Base-by-base conservation (phyloP, 1,284 basidiomycete genomes). In the Ceratobasidium sp. region DNA sequence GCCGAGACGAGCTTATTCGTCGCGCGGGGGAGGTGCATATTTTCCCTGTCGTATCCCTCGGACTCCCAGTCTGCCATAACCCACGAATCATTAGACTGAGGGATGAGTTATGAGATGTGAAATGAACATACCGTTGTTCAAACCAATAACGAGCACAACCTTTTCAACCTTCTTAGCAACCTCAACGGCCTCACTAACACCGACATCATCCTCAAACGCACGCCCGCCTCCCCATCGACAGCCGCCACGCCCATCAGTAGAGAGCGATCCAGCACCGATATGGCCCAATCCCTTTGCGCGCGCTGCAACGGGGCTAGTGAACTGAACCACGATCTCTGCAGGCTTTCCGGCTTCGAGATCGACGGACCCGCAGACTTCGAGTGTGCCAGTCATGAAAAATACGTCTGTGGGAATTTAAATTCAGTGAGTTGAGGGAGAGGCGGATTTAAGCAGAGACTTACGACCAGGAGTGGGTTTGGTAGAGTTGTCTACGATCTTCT, bases 1-100 rank as follows among this genome's bases (percentile, higher is more conserved):
- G 74, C 73, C n/a, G 71, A 46, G 21, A 76, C 70, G n/a, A 77
- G 74, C 23, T 66, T 73, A 50, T 84, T 83, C 5, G 70, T 73
- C 43, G 55, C 80, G 5, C 88, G 87, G 62, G 89, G 89, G 77
- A 91, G 82, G 54, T 84, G 79, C 49, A 91, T 81, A 0, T 84
- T 84, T 6, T 86, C 85, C 32, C 90, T 82, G 76, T 91, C 89
- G 74, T 89, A 89, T 6, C 89, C 88, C 80, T 91, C 89, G 69
- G 86, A 87, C 80, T 91, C 89, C 89, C 88, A 90, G 79, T 89
- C 88, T 0, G 86, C 30, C 16, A n/a, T n/a, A n/a, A n/a, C n/a
- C n/a, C n/a, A n/a, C n/a, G 47, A 14, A 14, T 18, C 13, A 6
- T 38, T 0, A 14, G 18, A 21, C 8, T 70, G 6, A 52, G 23